phyloP scores from a whole-genome alignment of 1,139 yeast genomes.

The Geotrichum carabidarum region DNA sequence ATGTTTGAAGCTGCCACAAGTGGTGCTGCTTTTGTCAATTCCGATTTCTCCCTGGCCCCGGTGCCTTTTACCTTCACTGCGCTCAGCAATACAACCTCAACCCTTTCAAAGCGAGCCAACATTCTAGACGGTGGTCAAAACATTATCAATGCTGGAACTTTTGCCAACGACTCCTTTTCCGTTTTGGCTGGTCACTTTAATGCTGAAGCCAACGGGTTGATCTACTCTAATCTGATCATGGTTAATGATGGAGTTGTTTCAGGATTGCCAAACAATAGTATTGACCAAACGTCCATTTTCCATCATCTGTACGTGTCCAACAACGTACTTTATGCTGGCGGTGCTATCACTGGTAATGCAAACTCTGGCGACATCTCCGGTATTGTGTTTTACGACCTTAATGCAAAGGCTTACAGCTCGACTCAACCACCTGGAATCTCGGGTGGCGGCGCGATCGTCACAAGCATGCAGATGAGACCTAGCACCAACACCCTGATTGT shows the following conservation, averaged over 20 bases:
- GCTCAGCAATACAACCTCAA: slow-evolving; percentile 15
- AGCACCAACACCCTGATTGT: slow-evolving; percentile 52
- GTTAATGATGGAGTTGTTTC: slow-evolving; percentile 32
- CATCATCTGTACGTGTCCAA: slow-evolving; percentile 43
- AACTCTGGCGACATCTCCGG: slow-evolving; percentile 37
- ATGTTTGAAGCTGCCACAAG: slow-evolving; percentile 26
- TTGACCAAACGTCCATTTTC: slow-evolving; percentile 39
- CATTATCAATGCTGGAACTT: slow-evolving; percentile 35
- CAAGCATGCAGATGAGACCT: slow-evolving; percentile 52
- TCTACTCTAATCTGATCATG: slow-evolving; percentile 41
- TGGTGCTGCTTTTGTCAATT: slow-evolving; percentile 29
- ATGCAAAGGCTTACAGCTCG: slow-evolving; percentile 38
- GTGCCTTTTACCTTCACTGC: slow-evolving; percentile 39
- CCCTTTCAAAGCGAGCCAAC: slow-evolving; percentile 24
- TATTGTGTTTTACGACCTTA: slow-evolving; percentile 49
- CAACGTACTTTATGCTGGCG: slow-evolving; percentile 48
- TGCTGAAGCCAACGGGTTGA: slow-evolving; percentile 25
- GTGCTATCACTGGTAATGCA: slow-evolving; percentile 43
- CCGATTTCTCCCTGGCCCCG: slow-evolving; percentile 27
- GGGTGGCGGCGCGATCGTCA: slow-evolving; percentile 42
- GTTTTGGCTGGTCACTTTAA: slow-evolving; percentile 53
- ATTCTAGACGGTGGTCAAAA: slow-evolving; percentile 23
- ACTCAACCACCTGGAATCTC: slow-evolving; percentile 46
- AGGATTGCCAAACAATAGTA: slow-evolving; percentile 38
- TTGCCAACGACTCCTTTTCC: slow-evolving; percentile 48